A percentile compares a stretch with the other conserved stretches of the same genome.
Conservation (phyloP, 805 yeast species). For the Starmerella scarabaei region DNA sequence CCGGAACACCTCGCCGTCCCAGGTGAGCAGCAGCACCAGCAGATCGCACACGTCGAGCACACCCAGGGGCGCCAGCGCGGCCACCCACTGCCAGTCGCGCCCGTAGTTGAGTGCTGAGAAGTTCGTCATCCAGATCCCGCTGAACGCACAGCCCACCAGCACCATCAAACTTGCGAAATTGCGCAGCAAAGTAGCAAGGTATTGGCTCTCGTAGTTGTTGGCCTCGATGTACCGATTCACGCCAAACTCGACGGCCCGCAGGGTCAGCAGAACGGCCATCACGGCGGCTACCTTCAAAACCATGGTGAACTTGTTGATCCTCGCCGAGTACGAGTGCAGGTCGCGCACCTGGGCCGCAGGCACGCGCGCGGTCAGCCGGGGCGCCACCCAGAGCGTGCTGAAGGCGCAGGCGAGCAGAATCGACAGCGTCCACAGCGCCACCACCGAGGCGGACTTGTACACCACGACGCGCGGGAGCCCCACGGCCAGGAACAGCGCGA, state of each 20-base stretch:
- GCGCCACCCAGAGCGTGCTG: slow-evolving; percentile 6
- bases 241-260: slow-evolving; percentile 7
- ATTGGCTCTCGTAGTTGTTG: slow-evolving; percentile 5
- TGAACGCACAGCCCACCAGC: slow-evolving; percentile 16
- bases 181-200: slow-evolving; percentile 16
- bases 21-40: not conserved
- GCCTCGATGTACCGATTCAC: slow-evolving; percentile 2
- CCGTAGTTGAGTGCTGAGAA: slow-evolving; percentile 11
- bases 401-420: slow-evolving; percentile 1
- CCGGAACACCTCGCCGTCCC: not conserved
- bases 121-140: slow-evolving; percentile 15
- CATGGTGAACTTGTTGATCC: not conserved
- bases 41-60: not conserved
- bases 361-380: slow-evolving; percentile 8
- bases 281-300: not conserved
- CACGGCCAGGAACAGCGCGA: slow-evolving; percentile 2
- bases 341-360: slow-evolving; percentile 7
- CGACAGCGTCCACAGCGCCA: slow-evolving; percentile 10
- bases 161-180: slow-evolving; percentile 18
- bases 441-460: slow-evolving; percentile 4
- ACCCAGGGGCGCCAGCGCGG: not conserved
- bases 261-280: slow-evolving; percentile 2
- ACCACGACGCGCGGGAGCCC: slow-evolving; percentile 5
- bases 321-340: not conserved
- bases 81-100: slow-evolving; percentile 22